Evolutionary conservation across 139 green algal genomes (phyloP).

Genomic region (Nannochloris sp.): DNA sequence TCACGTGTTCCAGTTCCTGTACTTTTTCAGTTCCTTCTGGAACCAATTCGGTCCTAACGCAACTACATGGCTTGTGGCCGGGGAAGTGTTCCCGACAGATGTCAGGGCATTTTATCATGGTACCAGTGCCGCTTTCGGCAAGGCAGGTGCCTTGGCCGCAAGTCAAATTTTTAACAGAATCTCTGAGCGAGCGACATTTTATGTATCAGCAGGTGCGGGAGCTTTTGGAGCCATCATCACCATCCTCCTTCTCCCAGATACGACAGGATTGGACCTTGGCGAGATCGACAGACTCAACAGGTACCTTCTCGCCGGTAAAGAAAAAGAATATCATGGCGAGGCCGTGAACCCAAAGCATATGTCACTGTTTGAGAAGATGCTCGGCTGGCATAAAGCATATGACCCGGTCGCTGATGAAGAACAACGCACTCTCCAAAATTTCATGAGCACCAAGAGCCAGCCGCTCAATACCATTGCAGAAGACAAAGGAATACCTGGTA

Average conservation of each 20-base stretch:
- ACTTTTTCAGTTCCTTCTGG: slow-evolving; percentile 71
- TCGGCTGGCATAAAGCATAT: slow-evolving; percentile 25
- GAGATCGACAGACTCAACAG: slow-evolving; percentile 47
- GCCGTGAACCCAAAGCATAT: slow-evolving; percentile 56
- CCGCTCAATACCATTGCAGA: too few relatives aligned
- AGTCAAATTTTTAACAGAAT: slow-evolving; percentile 30
- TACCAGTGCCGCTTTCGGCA: slow-evolving; percentile 41
- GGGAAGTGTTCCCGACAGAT: slow-evolving; percentile 66
- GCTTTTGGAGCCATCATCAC: slow-evolving; percentile 34
- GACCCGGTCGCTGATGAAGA: slow-evolving; percentile 22
- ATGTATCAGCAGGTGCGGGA: slow-evolving; percentile 32
- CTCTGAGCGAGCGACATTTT: slow-evolving; percentile 28
- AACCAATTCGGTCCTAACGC: slow-evolving; percentile 58
- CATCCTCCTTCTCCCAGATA: slow-evolving; percentile 51
- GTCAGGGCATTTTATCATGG: slow-evolving; percentile 45
- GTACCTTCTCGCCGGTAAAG: slow-evolving; percentile 20
- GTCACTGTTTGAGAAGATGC: slow-evolving; percentile 40
- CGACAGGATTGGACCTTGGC: slow-evolving; percentile 39
- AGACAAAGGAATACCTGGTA: too few relatives aligned
- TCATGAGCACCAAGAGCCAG: too few relatives aligned
- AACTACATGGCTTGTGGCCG: slow-evolving; percentile 40
- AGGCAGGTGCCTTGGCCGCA: slow-evolving; percentile 43
- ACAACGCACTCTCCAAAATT: slow-evolving; percentile 25
- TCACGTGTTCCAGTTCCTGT: slow-evolving; percentile 55
- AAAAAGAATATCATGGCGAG: slow-evolving; percentile 30